Evolutionary conservation across 2,329 filamentous ascomycete species (phyloP), one percentile per base, ranked within the genome.

Genomic region (Podosphaera fusca): DNA sequence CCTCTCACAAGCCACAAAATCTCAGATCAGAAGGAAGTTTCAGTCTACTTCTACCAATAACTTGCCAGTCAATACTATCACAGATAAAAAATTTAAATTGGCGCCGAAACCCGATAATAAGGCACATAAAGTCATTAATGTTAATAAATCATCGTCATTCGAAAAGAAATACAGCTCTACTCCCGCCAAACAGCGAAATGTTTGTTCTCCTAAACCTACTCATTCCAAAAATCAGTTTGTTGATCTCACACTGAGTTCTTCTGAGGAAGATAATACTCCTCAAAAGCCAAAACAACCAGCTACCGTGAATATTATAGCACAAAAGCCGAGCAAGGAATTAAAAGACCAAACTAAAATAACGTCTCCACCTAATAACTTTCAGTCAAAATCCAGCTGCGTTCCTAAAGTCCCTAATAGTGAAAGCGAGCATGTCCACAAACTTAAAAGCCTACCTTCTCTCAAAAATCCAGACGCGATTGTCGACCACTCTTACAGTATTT

Each of bases 391-490:
- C 10, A 42, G 38, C 38, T 14, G 10, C 2, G 10, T 12, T 6
- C 10, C 38, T 42, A 42, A 14, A 12, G 38, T 42, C 10, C n/a
- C 10, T 42, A 8, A 42, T 4, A 14, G 3, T 12, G 38, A 14
- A 3, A 14, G n/a, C 10, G 5, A 42, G 38, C 38, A 42, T 7
- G 10, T 42, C 38, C 38, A 42, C 38, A 42, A 7, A 38, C 5
- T 6, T 12, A 42, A 58, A 14, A 50, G 62, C 8, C 36, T 63
- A 7, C 63, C 64, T n/a, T 57, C 62, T 4, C 59, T 60, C 7
- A 50, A 58, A n/a, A 55, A 65, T 45, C 59, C 63, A 29, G 58
- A 47, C 7, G 58, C 59, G 10, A 65, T 67, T 57, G 59, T 63
- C 8, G 58, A 57, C 47, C 62, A 58, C 52, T 55, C 56, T 1